Evolutionary conservation across 306 rosid species (phyloP).

Genomic region (Mimosa pudica): DNA sequence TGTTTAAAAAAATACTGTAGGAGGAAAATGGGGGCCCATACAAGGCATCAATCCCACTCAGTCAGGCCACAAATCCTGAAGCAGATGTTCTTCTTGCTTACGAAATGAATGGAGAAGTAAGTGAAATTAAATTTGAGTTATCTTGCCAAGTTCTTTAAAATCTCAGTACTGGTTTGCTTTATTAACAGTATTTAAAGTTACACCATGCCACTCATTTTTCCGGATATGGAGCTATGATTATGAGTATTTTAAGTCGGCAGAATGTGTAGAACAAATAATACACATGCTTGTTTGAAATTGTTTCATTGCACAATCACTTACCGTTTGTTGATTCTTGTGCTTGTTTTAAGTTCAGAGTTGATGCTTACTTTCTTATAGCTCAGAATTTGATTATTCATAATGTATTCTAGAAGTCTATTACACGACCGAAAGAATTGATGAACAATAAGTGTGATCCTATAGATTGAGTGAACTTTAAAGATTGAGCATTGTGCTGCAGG

Average conservation of each 20-base stretch:
- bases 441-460: neutral
- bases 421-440: constrained; percentile 5
- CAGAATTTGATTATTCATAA: constrained; percentile 1
- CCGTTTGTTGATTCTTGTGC: neutral
- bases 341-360: neutral
- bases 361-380: neutral
- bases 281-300: neutral
- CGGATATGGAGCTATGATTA: neutral
- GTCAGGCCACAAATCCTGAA: constrained; percentile 85
- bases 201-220: neutral
- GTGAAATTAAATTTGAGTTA: constrained; percentile 31
- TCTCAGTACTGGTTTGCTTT: neutral
- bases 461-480: constrained; percentile 7
- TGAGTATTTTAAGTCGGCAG: constrained; percentile 12
- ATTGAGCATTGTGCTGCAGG: neutral
- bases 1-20: constrained; percentile 38
- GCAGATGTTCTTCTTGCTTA: constrained; percentile 96
- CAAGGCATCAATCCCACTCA: constrained; percentile 92
- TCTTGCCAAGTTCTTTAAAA: constrained; percentile 13
- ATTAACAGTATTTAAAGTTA: neutral
- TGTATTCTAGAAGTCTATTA: neutral
- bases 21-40: constrained; percentile 98
- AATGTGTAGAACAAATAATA: constrained; percentile 1
- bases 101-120: constrained; percentile 97
- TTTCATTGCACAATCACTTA: neutral